Evolutionary conservation across 2,329 filamentous ascomycete genomes (phyloP), one percentile per base, ranked within the genome.

Genomic region (Pseudogymnoascus pannorum): DNA sequence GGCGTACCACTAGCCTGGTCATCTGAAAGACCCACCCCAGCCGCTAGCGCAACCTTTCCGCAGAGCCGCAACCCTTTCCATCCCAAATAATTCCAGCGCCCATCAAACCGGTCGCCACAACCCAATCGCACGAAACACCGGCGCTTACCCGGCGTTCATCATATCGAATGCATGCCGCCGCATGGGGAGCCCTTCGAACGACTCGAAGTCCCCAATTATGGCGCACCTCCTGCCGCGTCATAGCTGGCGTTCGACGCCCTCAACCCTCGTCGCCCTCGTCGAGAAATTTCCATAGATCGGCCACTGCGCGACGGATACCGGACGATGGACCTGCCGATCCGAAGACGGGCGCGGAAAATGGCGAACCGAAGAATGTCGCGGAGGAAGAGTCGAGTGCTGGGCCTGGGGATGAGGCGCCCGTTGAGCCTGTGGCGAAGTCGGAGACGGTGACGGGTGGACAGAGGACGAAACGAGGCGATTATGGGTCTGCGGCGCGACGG

Each of bases 91-190:
- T 36, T 58, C 31, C 8, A 22, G 18, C 31, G 14, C 7, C 36
- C 31, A 58, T 7, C 57, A 5, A 12, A 36, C 9, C 6, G 12
- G 18, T 29, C 22, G 31, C 57, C 57, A 38, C 57, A 22, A 58
- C 31, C 36, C 57, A 58, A 58, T 40, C n/a, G 31, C 18, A 38
- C 60, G n/a, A 57, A 51, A 64, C n/a, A n/a, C 61, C 57, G 65
- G 68, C 68, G 68, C 68, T 60, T 57, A 61, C 35, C 66, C 67
- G 70, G 69, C 64, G 64, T 66, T 66, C 64, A 14, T 24, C 29
- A 44, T 66, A 42, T 68, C 67, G 70, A 63, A 73, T 73, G 71
- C 70, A 72, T 67, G 66, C 68, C 48, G 65, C 66, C 69, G 65
- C 66, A 63, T 61, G 70, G 42, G 62, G 65, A 62, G 68, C 63